Evolutionary conservation across 768 basidiomycete genomes (phyloP), one percentile per base, ranked within the genome.

Genomic region (Tulasnella sp.): DNA sequence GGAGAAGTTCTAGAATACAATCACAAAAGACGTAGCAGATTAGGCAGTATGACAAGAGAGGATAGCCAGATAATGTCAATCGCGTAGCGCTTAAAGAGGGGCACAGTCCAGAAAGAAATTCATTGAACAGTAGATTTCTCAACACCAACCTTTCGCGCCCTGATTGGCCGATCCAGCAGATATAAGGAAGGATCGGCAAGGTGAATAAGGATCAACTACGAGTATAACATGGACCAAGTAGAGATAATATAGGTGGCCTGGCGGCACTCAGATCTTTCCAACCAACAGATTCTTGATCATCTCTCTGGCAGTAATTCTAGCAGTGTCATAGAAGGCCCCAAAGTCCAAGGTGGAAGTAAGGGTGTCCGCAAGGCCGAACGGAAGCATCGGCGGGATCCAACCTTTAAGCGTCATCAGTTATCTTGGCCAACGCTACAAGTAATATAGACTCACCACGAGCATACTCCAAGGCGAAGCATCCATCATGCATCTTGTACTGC

Each of bases 401-500:
- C 95, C 94, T 96, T 60, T 2, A 10, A 42, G 45, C 24, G 26
- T 43, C 27, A 1, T 23, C 26, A 32, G 23, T n/a, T 29, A 10
- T 11, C 9, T 9, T 1, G 21, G 3, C 7, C 3, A 17, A 23
- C 9, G 27, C 2, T n/a, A 30, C 24, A 23, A 51, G 30, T 10
- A 27, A 32, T 15, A 4, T 4, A 1, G n/a, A 73, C 79, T 41
- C 65, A 93, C 95, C 95, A 70, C 86, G 72, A 43, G 94, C 95
- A 66, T 95, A 93, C 71, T 99, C 96, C 64, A 99, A 73, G 7
- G 96, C 96, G 70, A 90, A 98, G 70, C 90, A 95, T 13, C 91
- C 93, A 61, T 93, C 81, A 68, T 90, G 90, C 88, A 97, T 94
- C 71, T 94, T 95, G 74, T 98, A 98, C 72, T 99, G 96, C 76